Percentiles rank a stretch among this genome's conserved stretches.
Conservation (phyloP, 257 asterid genomes). For the Solanum piurae region DNA sequence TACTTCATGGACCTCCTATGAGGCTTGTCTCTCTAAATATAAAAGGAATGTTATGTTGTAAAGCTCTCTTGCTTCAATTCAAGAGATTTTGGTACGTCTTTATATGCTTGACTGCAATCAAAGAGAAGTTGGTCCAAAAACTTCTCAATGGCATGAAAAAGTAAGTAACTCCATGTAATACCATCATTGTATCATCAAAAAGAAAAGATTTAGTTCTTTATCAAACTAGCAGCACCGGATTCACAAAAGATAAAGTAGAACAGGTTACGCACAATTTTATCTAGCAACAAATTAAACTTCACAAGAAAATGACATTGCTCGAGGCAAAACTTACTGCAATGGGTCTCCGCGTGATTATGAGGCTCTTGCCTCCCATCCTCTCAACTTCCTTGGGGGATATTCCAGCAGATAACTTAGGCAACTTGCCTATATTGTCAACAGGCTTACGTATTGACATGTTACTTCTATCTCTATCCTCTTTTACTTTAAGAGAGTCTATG, state of each 20-base stretch:
- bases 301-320: conserved; percentile 13
- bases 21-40: not conserved
- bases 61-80: not conserved
- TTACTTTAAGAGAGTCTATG: conserved; percentile 7
- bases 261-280: not conserved
- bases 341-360: conserved; percentile 60
- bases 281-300: not conserved
- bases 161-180: not conserved
- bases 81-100: not conserved
- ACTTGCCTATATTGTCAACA: not conserved
- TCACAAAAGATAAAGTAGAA: not conserved
- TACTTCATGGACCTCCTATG: not conserved
- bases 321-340: conserved; percentile 53
- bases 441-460: not conserved
- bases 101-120: not conserved
- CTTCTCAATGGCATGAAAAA: not conserved
- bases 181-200: not conserved
- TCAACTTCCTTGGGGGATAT: conserved; percentile 5
- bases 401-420: not conserved
- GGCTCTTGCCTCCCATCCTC: conserved; percentile 22
- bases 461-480: not conserved
- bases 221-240: not conserved
- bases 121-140: not conserved
- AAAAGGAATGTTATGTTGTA: not conserved
- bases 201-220: not conserved